Base-by-base conservation (phyloP, 2,329 filamentous ascomycete species). In the Dactylellina drechsleri region DNA sequence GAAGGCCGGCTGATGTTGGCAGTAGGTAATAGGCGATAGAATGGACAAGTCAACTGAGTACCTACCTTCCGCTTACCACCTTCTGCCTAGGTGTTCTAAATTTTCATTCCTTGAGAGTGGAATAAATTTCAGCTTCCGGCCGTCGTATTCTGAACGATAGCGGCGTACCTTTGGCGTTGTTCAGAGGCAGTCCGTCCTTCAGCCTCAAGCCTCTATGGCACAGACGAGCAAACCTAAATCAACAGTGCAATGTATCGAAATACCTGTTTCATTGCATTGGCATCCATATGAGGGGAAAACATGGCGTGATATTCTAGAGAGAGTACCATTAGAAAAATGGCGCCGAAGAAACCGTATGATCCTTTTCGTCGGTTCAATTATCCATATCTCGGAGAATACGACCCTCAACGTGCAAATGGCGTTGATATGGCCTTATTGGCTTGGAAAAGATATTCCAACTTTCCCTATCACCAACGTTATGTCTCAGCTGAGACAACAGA, bases 301-400 rank as follows among this genome's bases (percentile, higher is more conserved):
- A 56, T 66, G 62, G 62, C 62, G 53, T 66, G 62, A 66, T 52
- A 52, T 18, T 28, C 23, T 3, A 41, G 43, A 41, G 43, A 41
- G 16, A 59, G 45, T 58, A 53, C 53, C 62, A 66, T 6, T 1
- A 36, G 26, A 54, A 57, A 13, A 12, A 43, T 13, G 57, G 40
- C 41, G 16, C 23, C 10, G 31, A 49, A 49, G 45, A 36, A 66
- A 64, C 66, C 70, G 59, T 74, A 74, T 62, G 70, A 74, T 66
- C 56, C 53, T 41, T 43, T 66, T 56, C 31, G 54, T 72, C 67
- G 67, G 56, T 67, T 74, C 50, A 36, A 50, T 67, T 74, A 54
- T 57, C 70, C 56, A 67, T 74, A 50, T 58, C 31, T 74, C 70
- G 70, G 64, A 74, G 70, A 74, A 67, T 66, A 61, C 66, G 50